Evolutionary conservation across 2,329 filamentous ascomycete genomes (phyloP), one percentile per base, ranked within the genome.

Genomic region (Xylariaceae sp.): DNA sequence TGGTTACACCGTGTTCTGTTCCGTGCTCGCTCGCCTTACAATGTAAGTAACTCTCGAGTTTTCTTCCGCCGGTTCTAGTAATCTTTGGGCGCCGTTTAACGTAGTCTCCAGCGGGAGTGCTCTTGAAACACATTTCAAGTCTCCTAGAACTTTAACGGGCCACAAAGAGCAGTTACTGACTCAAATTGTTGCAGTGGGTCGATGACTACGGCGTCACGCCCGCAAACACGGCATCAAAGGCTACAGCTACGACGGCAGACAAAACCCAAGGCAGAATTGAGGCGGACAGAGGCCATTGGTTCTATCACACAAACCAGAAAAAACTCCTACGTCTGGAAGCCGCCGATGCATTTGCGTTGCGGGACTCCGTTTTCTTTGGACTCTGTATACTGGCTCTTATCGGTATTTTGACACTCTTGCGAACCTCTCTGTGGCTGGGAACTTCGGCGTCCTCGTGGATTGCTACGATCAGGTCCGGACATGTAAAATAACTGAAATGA

Each of bases 241-340:
- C 41, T 19, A 41, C 42, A 16, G 14, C 19, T 33, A 14, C 18
- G 9, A 11, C 13, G 6, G 31, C n/a, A 5, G 16, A 31, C n/a
- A 14, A 31, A 10, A 38, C 13, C 31, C 39, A 43, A 45, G 52
- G 53, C 18, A 45, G 18, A 48, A 16, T 14, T 51, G 12, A 39
- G 41, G 31, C 49, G 47, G 62, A 66, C 47, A 66, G 65, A 18
- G 56, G 63, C 34, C 59, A 66, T 16, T 74, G 69, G 66, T 76
- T 78, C 59, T 82, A 81, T 56, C 79, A 80, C 66, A 76, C 73
- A 57, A 78, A 81, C 65, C 79, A 83, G 68, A 73, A 78, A 54
- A 82, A 84, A 64, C 71, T 88, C 48, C 76, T 85, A 62, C 78
- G 72, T 64, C 72, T 84, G 73, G 82, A 88, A 65, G 75, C 84